Conservation (phyloP, 768 basidiomycete genomes). For the Boletus bicolor region DNA sequence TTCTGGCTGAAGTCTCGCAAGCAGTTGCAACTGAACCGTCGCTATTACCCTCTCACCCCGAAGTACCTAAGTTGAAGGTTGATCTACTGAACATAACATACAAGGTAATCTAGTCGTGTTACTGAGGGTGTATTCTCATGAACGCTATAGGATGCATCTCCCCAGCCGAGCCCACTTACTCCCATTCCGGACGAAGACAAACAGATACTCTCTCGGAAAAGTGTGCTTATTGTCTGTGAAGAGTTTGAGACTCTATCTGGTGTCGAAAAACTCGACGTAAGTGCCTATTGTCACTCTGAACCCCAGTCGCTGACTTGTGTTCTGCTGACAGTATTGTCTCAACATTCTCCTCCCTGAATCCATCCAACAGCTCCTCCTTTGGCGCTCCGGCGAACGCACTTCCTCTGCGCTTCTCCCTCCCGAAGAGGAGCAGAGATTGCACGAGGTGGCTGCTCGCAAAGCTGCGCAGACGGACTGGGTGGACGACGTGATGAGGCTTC, state of each 20-base stretch:
- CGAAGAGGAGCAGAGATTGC: constrained; percentile 55
- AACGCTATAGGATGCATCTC: constrained; percentile 14
- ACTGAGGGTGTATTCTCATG: not conserved
- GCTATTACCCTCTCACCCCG: constrained; percentile 25
- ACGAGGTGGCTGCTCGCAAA: constrained; percentile 45
- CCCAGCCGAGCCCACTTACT: constrained; percentile 23
- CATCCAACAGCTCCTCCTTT: constrained; percentile 68
- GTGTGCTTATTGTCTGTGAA: constrained; percentile 34
- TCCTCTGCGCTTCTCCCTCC: constrained; percentile 45
- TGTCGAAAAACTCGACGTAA: constrained; percentile 52
- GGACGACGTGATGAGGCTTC: constrained; percentile 49
- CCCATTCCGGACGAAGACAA: constrained; percentile 13
- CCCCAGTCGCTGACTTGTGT: not conserved
- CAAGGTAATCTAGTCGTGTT: constrained; percentile 14
- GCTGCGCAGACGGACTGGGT: constrained; percentile 67
- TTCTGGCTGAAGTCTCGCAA: constrained; percentile 29
- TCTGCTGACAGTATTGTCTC: constrained; percentile 54
- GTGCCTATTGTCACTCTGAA: constrained; percentile 10
- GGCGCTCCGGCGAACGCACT: constrained; percentile 60
- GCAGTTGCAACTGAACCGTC: constrained; percentile 30
- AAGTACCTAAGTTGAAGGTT: constrained; percentile 19
- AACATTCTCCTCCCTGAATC: constrained; percentile 72
- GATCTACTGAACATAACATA: not conserved
- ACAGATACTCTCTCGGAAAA: not conserved
- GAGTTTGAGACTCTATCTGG: constrained; percentile 44